Conservation (phyloP, 768 basidiomycete species). For the Rubroboletus pulcherrimus region DNA sequence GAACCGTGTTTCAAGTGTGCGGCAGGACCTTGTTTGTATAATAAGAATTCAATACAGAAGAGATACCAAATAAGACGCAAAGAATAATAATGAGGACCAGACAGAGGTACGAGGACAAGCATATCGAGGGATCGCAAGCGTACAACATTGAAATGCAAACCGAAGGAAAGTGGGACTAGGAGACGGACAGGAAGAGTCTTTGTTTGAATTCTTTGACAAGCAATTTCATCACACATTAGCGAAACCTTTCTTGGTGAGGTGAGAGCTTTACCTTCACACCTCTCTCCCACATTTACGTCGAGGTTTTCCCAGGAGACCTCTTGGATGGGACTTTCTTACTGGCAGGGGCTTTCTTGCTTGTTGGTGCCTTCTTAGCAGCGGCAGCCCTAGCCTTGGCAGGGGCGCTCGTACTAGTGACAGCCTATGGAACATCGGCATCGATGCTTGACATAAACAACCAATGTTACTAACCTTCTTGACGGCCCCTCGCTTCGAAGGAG, state of each 20-base stretch:
- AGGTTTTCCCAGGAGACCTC: constrained; percentile 16
- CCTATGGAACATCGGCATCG: constrained; percentile 32
- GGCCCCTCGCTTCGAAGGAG: constrained; percentile 45
- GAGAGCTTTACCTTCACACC: constrained; percentile 3
- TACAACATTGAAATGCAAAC: constrained; percentile 23
- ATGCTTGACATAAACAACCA: not conserved
- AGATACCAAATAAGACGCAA: constrained; percentile 27
- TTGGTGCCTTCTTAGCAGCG: constrained; percentile 32
- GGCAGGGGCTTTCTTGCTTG: constrained; percentile 26
- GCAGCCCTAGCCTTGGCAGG: constrained; percentile 33
- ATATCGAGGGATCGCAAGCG: constrained; percentile 29
- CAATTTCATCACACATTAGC: not conserved
- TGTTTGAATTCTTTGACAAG: not conserved
- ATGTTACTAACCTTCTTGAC: constrained; percentile 57
- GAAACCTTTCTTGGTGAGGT: not conserved
- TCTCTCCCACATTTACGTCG: constrained; percentile 9
- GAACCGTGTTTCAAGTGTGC: not conserved
- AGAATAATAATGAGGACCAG: constrained; percentile 20
- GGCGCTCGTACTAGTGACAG: constrained; percentile 47
- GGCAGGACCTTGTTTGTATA: constrained; percentile 8
- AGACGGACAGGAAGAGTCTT: not conserved
- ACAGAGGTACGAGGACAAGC: constrained; percentile 14
- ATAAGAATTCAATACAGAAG: constrained; percentile 26
- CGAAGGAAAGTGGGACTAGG: constrained; percentile 8
- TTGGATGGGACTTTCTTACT: constrained; percentile 25